Percentiles rank a stretch among this genome's conserved stretches.
These are phyloP conservation scores for Dactylellina cionopaga DNA, from an alignment of 2,329 filamentous ascomycete species.

Conservation along the genomic window DNA sequence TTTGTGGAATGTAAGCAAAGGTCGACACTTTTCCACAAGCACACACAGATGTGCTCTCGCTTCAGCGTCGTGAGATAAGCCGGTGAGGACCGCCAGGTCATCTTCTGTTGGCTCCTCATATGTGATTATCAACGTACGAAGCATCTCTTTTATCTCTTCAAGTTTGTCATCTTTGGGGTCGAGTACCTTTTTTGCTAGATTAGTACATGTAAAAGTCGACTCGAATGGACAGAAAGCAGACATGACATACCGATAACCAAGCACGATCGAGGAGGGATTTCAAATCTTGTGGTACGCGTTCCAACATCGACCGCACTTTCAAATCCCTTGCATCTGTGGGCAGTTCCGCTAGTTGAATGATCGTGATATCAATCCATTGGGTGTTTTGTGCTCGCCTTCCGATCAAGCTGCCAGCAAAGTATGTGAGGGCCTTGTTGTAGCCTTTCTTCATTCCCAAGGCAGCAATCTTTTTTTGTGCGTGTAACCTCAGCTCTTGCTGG, in stretches of 20 bases:
- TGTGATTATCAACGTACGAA: slow-evolving; percentile 62
- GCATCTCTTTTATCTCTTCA: slow-evolving; percentile 63
- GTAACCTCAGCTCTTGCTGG: slow-evolving; percentile 59
- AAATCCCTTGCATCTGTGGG: slow-evolving; percentile 61
- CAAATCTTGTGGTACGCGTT: slow-evolving; percentile 62
- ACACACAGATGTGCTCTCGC: slow-evolving; percentile 59
- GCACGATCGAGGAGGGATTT: slow-evolving; percentile 60
- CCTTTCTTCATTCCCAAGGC: slow-evolving; percentile 60
- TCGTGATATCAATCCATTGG: slow-evolving; percentile 64
- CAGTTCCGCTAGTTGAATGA: slow-evolving; percentile 62
- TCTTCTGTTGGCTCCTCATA: slow-evolving; percentile 62
- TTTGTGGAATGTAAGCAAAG: slow-evolving; percentile 58
- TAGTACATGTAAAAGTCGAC: background rate
- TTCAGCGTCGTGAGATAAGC: slow-evolving; percentile 58
- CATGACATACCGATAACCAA: slow-evolving; percentile 57
- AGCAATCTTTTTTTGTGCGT: slow-evolving; percentile 61
- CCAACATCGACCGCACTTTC: slow-evolving; percentile 61
- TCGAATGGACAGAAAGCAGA: background rate
- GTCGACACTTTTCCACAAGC: slow-evolving; percentile 61
- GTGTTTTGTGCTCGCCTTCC: slow-evolving; percentile 63
- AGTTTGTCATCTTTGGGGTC: slow-evolving; percentile 57
- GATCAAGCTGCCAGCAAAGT: slow-evolving; percentile 63
- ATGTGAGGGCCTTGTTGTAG: slow-evolving; percentile 62
- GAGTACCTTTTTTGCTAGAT: slow-evolving; percentile 58
- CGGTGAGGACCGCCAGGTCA: slow-evolving; percentile 61